Evolutionary conservation across 164 flowering plant species (phyloP), one percentile per base, ranked within the genome.

Genomic region (Liquidambar formosana): DNA sequence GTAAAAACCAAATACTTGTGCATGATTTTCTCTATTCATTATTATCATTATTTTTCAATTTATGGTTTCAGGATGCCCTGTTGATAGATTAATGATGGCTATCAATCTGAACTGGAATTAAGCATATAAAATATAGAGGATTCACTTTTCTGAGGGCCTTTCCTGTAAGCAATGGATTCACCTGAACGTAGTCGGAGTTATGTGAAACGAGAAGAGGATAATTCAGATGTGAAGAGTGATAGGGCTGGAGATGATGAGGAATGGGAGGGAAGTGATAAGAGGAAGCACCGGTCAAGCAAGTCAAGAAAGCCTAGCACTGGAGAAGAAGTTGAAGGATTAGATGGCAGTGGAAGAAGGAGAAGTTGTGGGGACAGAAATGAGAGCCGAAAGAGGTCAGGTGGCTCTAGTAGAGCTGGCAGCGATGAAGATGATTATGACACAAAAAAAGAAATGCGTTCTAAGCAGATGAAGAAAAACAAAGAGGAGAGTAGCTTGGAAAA

Each of bases 401-500:
- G 90, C 5, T 85, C 87, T 10, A 85, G 79, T 77, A 85, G 78
- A 76, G 89, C 69, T 14, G 87, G 73, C 57, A 86, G 89, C 71
- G 94, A 88, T 61, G 97, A 87, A 68, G 92, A 88, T 79, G 93
- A 85, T 58, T 85, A 85, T 75, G 97, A 87, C 11, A 57, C 68
- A 23, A 87, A 81, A 73, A 89, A 80, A 67, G 95, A 88, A n/a
- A n/a, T n/a, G 23, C 84, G 85, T 3, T 70, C 91, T n/a, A 85
- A 85, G 83, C 84, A 79, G 77, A n/a, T 76, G 57, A 91, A 85
- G 84, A 91, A 81, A 70, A 84, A 79, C 48, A 84, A 81, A 66
- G 97, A 88, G 71, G 97, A 86, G 70, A 91, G 84, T 66, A 73
- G 82, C 56, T 82, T 92, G 75, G 94, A 91, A 70, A 87, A 84